Evolutionary conservation across 225 moss, liverwort and hornwort genomes (phyloP), one percentile per base, ranked within the genome.

Genomic region (Ulota crispa): DNA sequence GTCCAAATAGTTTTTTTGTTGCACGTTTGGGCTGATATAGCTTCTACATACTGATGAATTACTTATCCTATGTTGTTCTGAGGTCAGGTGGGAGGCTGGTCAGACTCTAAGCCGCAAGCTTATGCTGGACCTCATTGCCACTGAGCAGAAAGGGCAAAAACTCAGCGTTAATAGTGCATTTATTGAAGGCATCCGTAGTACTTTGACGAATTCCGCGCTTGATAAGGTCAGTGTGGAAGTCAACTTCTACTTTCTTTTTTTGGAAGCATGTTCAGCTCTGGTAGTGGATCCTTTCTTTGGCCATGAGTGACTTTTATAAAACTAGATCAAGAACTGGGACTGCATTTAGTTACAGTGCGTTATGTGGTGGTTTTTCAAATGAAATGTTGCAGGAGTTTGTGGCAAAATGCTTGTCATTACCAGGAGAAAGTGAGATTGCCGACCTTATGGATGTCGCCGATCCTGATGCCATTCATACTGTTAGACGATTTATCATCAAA

Each of bases 391-490:
- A 94, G 94, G 93, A 93, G 84, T 98, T 98, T 67, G 89, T 94
- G 27, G 89, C 93, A 54, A 95, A 91, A 73, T 95, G 95, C 67
- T 86, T 98, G 78, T 87, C 92, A 24, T 89, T 95, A 63, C 97
- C 97, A 41, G 91, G 94, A 56, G 97, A 98, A 87, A 98, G 93
- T 78, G 95, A 98, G 89, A 89, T 98, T 52, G 91, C 95, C 64
- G 97, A 98, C 70, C 85, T 98, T 41, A 86, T 93, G 93, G 74
- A 89, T 60, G 93, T 94, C 65, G 95, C 97, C 66, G 95, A 98
- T 85, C 97, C 97, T 19, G 97, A 95, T 85, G 95, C 97, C 36
- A 95, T 95, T 77, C 97, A 98, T 71, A 89, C 84, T n/a, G 94
- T 94, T 23, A 90, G 94, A 63, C 85, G 89, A 55, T 93, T 89